phyloP scores from a whole-genome alignment of 495 filamentous ascomycete species.

The Extremus antarcticus region DNA sequence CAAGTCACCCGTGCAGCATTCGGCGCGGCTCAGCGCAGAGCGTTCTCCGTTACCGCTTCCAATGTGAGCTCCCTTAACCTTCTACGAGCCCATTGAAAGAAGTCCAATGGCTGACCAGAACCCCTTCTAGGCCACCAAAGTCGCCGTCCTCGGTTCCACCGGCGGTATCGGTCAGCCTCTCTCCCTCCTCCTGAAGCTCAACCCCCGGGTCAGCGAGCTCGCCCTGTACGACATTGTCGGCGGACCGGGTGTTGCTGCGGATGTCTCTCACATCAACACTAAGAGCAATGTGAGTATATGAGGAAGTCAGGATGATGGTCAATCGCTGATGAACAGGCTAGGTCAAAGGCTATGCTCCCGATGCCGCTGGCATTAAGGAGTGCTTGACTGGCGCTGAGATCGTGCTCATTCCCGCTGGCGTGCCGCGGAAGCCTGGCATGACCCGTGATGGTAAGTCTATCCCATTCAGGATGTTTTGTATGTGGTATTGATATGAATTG shows the following conservation, averaged over 20 bases:
- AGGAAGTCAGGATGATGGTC: background rate
- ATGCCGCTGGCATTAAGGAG: conserved; percentile 58
- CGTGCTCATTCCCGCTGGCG: conserved; percentile 94
- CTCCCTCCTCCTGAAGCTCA: conserved; percentile 95
- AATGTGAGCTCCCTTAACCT: conserved; percentile 50
- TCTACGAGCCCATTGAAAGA: background rate
- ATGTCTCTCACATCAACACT: conserved; percentile 97
- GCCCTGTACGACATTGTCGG: conserved; percentile 95
- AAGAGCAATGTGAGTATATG: conserved; percentile 55
- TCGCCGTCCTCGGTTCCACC: conserved; percentile 87
- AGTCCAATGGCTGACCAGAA: conserved; percentile 27
- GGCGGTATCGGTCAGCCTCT: conserved; percentile 98
- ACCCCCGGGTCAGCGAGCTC: conserved; percentile 83
- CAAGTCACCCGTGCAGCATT: conserved; percentile 42
- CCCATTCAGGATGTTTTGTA: background rate
- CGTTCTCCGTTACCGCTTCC: conserved; percentile 85
- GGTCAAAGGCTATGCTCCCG: conserved; percentile 80
- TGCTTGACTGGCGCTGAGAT: conserved; percentile 79
- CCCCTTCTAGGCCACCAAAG: conserved; percentile 74
- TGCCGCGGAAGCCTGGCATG: conserved; percentile 99
- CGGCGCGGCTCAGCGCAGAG: conserved; percentile 65
- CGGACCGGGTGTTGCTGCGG: conserved; percentile 93
- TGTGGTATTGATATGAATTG: background rate
- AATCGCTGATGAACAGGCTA: conserved; percentile 11
- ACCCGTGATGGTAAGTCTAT: conserved; percentile 66